Base-by-base conservation (phyloP, 805 yeast species). In the Metschnikowia sp. region DNA sequence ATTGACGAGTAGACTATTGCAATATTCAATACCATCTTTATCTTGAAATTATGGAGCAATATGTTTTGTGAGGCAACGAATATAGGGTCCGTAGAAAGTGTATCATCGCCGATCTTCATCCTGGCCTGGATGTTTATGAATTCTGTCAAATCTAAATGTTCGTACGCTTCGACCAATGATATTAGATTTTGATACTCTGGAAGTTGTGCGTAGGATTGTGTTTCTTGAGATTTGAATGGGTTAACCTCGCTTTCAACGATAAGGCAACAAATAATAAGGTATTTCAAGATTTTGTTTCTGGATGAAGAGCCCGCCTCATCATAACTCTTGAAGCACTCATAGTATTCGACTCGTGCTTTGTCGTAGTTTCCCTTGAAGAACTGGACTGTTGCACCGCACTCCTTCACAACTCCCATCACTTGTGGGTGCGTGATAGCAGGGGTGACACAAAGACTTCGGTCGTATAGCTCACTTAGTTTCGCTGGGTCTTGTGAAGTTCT, bases 391-490 rank as follows among this genome's bases (percentile, higher is more conserved):
- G 90, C 96, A 0, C 89, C 88, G 53, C 88, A 83, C 61, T 87
- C 92, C 51, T 81, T 76, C 26, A 88, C 77, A n/a, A 84, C 77
- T 1, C 92, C 96, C 63, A 82, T 70, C 28, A 85, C 81, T 40
- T 77, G 71, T 1, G 95, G 90, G 58, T 88, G 95, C 1, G 90
- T 86, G 2, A 86, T 83, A 2, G 88, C 86, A 0, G 82, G 70
- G 8, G 78, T 75, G 18, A 83, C 68, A 6, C 63, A 51, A 13
- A 56, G 45, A 45, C 73, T 66, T 50, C 78, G 68, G 28, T 70
- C 64, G 53, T 84, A 80, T 18, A 83, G 67, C 41, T 73, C 68
- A 44, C 72, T 71, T 37, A 85, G 65, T 47, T 68, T 64, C 3
- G 69, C 50, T 30, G 70, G 55, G 48, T 68, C 58, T 1, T 58